Percentiles rank a stretch among this genome's conserved stretches.
These are phyloP conservation scores for Ananas comosus DNA, from an alignment of 176 grass and related monocot species.

Conservation along the genomic window DNA sequence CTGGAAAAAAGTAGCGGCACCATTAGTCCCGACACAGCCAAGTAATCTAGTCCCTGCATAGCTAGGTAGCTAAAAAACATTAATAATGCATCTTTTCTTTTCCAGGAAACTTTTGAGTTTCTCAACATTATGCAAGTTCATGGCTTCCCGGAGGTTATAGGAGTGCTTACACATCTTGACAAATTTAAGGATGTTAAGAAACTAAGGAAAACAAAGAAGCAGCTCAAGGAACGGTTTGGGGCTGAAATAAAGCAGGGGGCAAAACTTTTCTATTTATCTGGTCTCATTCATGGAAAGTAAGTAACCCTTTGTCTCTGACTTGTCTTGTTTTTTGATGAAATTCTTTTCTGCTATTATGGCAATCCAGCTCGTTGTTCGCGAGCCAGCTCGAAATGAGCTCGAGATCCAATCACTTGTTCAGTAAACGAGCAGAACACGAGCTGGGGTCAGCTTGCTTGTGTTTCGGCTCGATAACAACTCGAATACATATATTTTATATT, in stretches of 20 bases:
- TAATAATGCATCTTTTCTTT: conserved; percentile 25
- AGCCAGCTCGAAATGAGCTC: too few relatives aligned
- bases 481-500: not conserved
- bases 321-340: not conserved
- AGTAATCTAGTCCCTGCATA: too few relatives aligned
- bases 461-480: too few relatives aligned
- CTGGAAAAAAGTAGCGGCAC: too few relatives aligned
- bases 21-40: too few relatives aligned
- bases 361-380: too few relatives aligned
- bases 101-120: conserved; percentile 95
- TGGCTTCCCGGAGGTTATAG: conserved; percentile 95
- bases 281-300: conserved; percentile 87
- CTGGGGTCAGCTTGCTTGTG: too few relatives aligned
- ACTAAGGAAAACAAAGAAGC: conserved; percentile 89
- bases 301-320: conserved; percentile 11
- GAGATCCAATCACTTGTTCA: too few relatives aligned
- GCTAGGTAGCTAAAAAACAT: too few relatives aligned
- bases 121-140: conserved; percentile 98
- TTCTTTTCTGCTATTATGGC: too few relatives aligned
- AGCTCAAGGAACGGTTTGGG: conserved; percentile 89
- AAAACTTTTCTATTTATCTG: conserved; percentile 95
- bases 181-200: conserved; percentile 95
- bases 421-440: too few relatives aligned
- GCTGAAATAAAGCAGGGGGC: conserved; percentile 85
- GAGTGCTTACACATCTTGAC: conserved; percentile 93